phyloP scores from a whole-genome alignment of 768 basidiomycete genomes.

The Rhizopogon salebrosus region DNA sequence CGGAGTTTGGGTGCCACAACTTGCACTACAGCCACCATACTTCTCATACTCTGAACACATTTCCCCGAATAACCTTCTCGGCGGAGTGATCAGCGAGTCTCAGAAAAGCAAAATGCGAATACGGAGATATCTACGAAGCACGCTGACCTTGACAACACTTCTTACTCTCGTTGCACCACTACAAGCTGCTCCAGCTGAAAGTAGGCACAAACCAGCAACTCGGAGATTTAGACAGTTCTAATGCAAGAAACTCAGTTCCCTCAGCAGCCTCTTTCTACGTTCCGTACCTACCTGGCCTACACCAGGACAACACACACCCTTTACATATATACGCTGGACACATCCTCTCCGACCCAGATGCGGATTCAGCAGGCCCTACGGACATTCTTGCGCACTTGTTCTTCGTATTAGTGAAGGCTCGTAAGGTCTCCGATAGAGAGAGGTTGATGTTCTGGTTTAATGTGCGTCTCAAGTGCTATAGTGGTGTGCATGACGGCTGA shows the following conservation, averaged over 20 bases:
- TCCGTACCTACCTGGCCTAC: slow-evolving; percentile 66
- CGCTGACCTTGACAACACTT: neutral
- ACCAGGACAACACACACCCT: slow-evolving; percentile 64
- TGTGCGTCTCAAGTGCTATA: slow-evolving; percentile 37
- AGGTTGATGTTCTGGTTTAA: slow-evolving; percentile 97
- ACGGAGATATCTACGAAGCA: neutral
- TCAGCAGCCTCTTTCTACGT: slow-evolving; percentile 86
- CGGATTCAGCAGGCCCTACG: slow-evolving; percentile 41
- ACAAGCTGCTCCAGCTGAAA: neutral
- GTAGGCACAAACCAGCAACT: neutral
- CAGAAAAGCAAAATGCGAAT: neutral
- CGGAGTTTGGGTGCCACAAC: too few relatives aligned
- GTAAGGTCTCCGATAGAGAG: slow-evolving; percentile 84
- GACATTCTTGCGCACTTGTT: slow-evolving; percentile 74
- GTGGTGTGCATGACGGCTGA: neutral
- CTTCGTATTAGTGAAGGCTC: slow-evolving; percentile 87
- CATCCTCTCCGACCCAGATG: slow-evolving; percentile 71
- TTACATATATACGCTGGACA: slow-evolving; percentile 85
- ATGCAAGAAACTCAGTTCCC: slow-evolving; percentile 42
- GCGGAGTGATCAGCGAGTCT: neutral
- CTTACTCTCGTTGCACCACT: neutral
- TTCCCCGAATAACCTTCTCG: neutral
- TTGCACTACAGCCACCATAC: too few relatives aligned
- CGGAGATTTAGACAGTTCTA: neutral
- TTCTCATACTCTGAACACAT: neutral